Conservation (phyloP, 805 yeast species). For the Barnettozyma wickerhamii region DNA sequence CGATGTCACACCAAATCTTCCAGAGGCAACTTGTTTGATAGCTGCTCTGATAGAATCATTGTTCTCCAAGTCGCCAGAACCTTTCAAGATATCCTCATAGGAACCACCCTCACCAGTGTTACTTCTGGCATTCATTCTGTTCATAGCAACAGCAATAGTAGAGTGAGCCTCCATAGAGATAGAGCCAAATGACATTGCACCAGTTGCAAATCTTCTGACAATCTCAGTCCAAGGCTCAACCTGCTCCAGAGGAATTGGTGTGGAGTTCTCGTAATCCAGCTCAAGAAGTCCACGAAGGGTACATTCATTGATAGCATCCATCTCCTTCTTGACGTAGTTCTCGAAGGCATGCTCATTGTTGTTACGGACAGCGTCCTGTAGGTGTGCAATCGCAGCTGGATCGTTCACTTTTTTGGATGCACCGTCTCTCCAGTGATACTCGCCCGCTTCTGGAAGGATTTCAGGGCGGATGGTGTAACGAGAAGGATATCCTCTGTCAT, state of each 20-base stretch:
- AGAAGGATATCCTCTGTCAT: constrained; percentile 86
- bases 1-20: constrained; percentile 97
- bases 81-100: constrained; percentile 73
- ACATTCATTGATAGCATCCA: constrained; percentile 88
- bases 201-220: constrained; percentile 96
- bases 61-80: constrained; percentile 71
- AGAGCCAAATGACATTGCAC: constrained; percentile 99
- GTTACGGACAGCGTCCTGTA: constrained; percentile 98
- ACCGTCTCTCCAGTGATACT: constrained; percentile 98
- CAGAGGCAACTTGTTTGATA: constrained; percentile 96
- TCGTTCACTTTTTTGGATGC: constrained; percentile 95
- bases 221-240: constrained; percentile 99
- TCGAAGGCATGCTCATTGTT: constrained; percentile 92
- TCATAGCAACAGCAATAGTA: constrained; percentile 97
- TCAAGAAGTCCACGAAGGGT: constrained; percentile 92
- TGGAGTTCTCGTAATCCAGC: constrained; percentile 70
- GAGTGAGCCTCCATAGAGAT: constrained; percentile 98
- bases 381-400: constrained; percentile 89
- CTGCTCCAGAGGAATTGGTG: constrained; percentile 88
- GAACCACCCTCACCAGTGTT: constrained; percentile 98
- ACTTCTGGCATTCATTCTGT: constrained; percentile 94
- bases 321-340: constrained; percentile 82
- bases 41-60: constrained; percentile 99
- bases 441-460: constrained; percentile 86
- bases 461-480: constrained; percentile 69